phyloP scores from a whole-genome alignment of 495 filamentous ascomycete genomes.

The Neurospora sp. region DNA sequence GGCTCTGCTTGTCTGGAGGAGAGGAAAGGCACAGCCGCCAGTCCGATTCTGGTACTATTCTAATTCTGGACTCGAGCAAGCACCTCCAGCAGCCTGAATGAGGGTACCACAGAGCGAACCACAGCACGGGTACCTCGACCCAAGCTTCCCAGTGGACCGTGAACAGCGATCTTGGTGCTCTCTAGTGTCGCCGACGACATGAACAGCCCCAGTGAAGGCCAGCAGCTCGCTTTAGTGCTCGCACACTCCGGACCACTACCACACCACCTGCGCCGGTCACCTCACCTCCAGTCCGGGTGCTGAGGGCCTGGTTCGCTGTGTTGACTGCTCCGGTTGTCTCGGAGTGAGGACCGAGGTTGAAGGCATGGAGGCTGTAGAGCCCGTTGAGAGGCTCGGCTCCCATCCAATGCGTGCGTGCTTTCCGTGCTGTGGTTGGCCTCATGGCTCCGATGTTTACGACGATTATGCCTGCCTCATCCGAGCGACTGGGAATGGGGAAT shows the following conservation, averaged over 20 bases:
- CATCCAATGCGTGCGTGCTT: neutral
- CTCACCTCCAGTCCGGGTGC: neutral
- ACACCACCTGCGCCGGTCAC: neutral
- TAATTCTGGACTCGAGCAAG: constrained; percentile 18
- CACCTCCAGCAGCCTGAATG: neutral
- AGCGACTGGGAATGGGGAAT: neutral
- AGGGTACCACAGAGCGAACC: neutral
- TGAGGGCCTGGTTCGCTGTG: neutral
- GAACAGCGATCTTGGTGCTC: neutral
- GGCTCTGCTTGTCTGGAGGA: constrained; percentile 13
- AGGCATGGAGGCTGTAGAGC: neutral
- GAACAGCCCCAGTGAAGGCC: neutral
- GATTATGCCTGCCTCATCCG: neutral
- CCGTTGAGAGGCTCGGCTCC: neutral
- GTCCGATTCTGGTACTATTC: constrained; percentile 15
- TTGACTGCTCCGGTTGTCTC: neutral
- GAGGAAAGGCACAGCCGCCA: constrained; percentile 23
- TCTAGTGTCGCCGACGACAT: neutral
- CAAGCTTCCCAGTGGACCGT: neutral
- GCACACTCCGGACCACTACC: neutral
- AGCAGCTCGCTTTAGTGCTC: neutral
- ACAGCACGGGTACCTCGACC: neutral
- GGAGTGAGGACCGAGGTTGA: neutral
- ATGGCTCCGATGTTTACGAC: neutral
- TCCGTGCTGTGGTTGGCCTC: neutral